Base-by-base conservation (phyloP, 345 rosid genomes). In the Mallotus nudiflorus region DNA sequence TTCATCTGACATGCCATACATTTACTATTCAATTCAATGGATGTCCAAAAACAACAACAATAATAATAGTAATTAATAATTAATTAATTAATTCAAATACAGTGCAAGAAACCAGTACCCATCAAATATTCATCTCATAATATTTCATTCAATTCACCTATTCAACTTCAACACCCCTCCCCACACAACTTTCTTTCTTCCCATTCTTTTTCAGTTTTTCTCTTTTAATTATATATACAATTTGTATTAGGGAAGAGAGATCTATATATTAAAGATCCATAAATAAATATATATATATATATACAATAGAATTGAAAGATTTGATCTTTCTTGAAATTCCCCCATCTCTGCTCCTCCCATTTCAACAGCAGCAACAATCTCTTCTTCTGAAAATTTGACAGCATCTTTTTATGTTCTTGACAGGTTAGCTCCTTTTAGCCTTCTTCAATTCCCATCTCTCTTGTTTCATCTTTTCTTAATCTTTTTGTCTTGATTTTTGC, bases 341-440 rank as follows among this genome's bases (percentile, higher is more conserved):
- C 25, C 2, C n/a, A n/a, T 60, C 20, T n/a, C 45, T 19, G 25
- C 55, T 27, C 62, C n/a, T n/a, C n/a, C n/a, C n/a, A n/a, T n/a
- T n/a, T n/a, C n/a, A n/a, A n/a, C n/a, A n/a, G n/a, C n/a, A n/a
- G n/a, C n/a, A n/a, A n/a, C n/a, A n/a, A n/a, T 33, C 35, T 14
- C 3, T 22, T 20, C 39, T 37, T n/a, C 20, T 66, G 20, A 29
- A 31, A 46, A 14, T 28, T 24, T 20, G n/a, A n/a, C n/a, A 54
- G 18, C 71, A 67, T 22, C 20, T 46, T 39, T 65, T 50, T 12
- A 5, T 27, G 52, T 5, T 42, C 28, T 1, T 56, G n/a, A 52
- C 53, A 61, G 73, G 67, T 70, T 70, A n/a, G 19, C 27, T 56
- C 35, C 61, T 56, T 56, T 0, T 28, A 25, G 25, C 62, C 44